Base-by-base conservation (phyloP, 345 rosid genomes). In the Acer campestre region DNA sequence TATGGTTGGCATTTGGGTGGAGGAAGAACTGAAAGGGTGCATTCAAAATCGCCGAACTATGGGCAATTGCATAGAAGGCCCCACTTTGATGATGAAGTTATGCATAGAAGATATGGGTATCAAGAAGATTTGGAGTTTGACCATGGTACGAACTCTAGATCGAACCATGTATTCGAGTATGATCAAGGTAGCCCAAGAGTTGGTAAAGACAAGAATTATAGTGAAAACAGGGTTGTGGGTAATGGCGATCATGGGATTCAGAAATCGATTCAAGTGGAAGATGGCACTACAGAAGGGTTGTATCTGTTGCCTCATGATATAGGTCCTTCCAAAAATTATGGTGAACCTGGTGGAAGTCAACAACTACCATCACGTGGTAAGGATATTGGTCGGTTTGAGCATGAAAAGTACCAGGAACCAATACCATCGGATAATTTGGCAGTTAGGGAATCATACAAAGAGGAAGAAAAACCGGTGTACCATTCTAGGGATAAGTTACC, bases 221-320 rank as follows among this genome's bases (percentile, higher is more conserved):
- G 72, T 56, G 80, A 83, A 42, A 85, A 71, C 29, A 82, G 88
- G 76, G 61, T 61, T 80, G 22, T 31, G 40, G 79, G 64, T 46
- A 46, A 53, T 63, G 81, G 79, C 64, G 82, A 73, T 22, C 84
- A 49, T 73, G 76, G 76, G 35, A 78, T 71, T 69, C 82, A 80
- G 61, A 87, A 84, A 79, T 67, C 79, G 0, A 18, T 83, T 40
- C 82, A 77, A 29, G 10, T 56, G 79, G 89, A 87, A 76, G 88
- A 83, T 68, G 83, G 71, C 8, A 70, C 71, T 27, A n/a, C 40
- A 17, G 77, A 85, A 73, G 78, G 83, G 49, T 77, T 86, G 20
- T 78, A 71, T 82, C 75, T 55, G 55, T 68, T 75, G 73, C 76
- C 85, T 55, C 74, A 65, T 22, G 79, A 79, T 75, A 23, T 74